phyloP scores from a whole-genome alignment of 2,329 filamentous ascomycete species.

The Diaporthe ilicicola region DNA sequence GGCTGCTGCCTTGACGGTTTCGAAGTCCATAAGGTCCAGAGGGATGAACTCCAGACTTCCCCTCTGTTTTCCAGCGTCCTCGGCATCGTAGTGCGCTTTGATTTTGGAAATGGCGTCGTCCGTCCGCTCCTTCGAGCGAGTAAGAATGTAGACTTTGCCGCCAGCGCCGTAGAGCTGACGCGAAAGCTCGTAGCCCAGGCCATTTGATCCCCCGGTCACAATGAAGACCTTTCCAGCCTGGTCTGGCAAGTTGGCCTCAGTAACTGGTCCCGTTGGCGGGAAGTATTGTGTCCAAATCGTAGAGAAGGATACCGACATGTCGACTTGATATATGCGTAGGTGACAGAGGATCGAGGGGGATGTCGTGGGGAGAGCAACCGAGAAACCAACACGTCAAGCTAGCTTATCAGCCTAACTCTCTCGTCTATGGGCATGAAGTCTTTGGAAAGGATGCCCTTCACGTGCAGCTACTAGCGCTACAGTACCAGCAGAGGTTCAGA shows the following conservation, averaged over 20 bases:
- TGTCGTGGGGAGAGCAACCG: no score
- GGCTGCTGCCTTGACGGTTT: constrained; percentile 32
- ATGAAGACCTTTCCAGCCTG: constrained; percentile 51
- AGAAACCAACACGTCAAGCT: no score
- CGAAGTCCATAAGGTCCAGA: constrained; percentile 37
- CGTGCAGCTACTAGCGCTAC: no score
- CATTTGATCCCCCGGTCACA: constrained; percentile 44
- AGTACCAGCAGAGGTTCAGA: no score
- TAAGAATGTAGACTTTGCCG: constrained; percentile 57
- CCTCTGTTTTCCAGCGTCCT: background rate
- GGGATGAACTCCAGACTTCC: constrained; percentile 36
- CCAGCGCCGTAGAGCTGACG: constrained; percentile 58
- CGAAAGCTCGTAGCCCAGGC: constrained; percentile 55
- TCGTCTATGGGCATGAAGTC: no score
- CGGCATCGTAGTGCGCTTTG: constrained; percentile 30
- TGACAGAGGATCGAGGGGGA: no score
- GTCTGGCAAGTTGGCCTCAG: constrained; percentile 47
- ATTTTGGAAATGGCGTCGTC: constrained; percentile 46
- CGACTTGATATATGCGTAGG: no score
- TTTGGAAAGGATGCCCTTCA: no score
- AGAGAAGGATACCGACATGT: no score
- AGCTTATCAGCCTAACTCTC: no score
- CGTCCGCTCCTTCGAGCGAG: constrained; percentile 49
- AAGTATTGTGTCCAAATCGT: constrained; percentile 33
- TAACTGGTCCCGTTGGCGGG: constrained; percentile 46